Conservation (phyloP, 2,329 filamentous ascomycete genomes). For the Orbilia blumenaviensis region DNA sequence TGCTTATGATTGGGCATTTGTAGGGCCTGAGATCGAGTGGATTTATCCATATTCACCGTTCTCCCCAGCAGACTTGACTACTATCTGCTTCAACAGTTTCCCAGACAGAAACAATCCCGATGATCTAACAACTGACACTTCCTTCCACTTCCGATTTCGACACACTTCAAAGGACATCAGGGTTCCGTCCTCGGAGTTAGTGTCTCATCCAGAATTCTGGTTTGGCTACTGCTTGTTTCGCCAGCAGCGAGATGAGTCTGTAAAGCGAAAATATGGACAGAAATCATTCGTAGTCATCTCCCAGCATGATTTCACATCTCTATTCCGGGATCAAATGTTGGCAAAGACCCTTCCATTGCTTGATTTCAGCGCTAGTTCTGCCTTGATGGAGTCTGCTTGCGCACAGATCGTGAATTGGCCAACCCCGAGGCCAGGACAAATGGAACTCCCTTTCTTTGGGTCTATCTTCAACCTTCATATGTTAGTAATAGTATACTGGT, state of each 20-base stretch:
- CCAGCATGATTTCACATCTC: conserved; percentile 57
- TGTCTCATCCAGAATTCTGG: conserved; percentile 57
- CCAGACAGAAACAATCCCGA: conserved; percentile 58
- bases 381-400: conserved; percentile 58
- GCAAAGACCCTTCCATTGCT: conserved; percentile 57
- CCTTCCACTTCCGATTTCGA: conserved; percentile 58
- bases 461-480: conserved; percentile 58
- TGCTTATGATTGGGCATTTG: not conserved
- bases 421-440: conserved; percentile 55
- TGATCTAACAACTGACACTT: conserved; percentile 55
- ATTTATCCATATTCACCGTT: conserved; percentile 58
- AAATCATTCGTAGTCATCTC: conserved; percentile 58
- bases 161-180: conserved; percentile 57
- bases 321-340: conserved; percentile 56
- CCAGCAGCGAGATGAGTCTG: conserved; percentile 57
- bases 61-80: conserved; percentile 57
- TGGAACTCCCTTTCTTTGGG: conserved; percentile 58
- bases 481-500: conserved; percentile 41
- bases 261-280: conserved; percentile 58
- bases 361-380: conserved; percentile 57
- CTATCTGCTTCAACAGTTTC: conserved; percentile 59
- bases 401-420: conserved; percentile 58
- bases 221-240: conserved; percentile 58
- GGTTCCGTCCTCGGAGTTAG: conserved; percentile 53
- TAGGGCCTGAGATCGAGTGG: conserved; percentile 58